Base-by-base conservation (phyloP, 257 asterid genomes). In the Verbascum thapsus region DNA sequence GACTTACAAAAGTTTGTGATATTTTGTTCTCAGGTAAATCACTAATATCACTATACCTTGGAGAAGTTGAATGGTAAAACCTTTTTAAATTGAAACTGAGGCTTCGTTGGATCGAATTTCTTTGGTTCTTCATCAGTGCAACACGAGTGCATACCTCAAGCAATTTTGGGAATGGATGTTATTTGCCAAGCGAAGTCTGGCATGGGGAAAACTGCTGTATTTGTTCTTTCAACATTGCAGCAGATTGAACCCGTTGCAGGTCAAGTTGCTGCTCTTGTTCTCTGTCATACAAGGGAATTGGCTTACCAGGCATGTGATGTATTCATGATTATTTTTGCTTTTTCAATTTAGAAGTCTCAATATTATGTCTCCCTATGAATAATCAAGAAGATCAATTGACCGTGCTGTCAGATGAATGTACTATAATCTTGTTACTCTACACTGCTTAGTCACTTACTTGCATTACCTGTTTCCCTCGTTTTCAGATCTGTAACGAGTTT, bases 91-190 rank as follows among this genome's bases (percentile, higher is more conserved):
- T 80, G 83, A 82, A 83, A 80, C 79, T 90, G 94, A 84, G 96
- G 92, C 81, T 79, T 76, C 83, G 84, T 78, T 84, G 76, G 88
- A 67, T 80, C 83, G 75, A 77, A 74, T 85, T 81, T 85, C 74
- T 85, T 83, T 88, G 88, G 91, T 81, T 89, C 86, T 83, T 81
- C 91, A 73, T 62, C 88, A 90, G 98, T 90, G 69, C 98, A 90
- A 90, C 98, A 90, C 7, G 98, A 90, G 81, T 88, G 98, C 66
- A 90, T 90, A 48, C 98, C 98, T 41, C 98, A 90, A 88, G 98
- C 98, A 32, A 90, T 82, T 69, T 59, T 90, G 83, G 98, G 96
- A 53, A 85, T 90, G 96, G 98, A 90, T 76, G 96, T 90, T 68
- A 85, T 90, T 67, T 90, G 98, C 77, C 98, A 88, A 84, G 98